Base-by-base conservation (phyloP, 2,329 filamentous ascomycete genomes). In the Cucurbitaria berberidis region DNA sequence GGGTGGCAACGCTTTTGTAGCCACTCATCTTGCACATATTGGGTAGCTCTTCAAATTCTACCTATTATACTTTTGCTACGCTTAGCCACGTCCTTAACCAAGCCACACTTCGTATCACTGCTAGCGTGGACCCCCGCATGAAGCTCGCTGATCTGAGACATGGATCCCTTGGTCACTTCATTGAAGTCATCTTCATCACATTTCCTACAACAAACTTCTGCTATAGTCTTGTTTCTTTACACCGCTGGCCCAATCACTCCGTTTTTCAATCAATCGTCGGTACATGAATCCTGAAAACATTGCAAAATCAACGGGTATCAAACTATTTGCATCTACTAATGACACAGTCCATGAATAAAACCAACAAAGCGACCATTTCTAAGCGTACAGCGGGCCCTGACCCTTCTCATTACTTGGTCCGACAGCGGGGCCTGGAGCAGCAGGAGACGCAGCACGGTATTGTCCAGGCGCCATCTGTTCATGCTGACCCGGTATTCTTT, bases 101-200 rank as follows among this genome's bases (percentile, higher is more conserved):
- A n/a, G 57, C 55, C 57, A 61, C 51, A 59, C 30, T 39, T 47
- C 53, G 52, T 51, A 45, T 41, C 45, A 18, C 29, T 57, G 51
- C 29, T 57, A 53, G 45, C 42, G 49, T 48, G 6, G n/a, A n/a
- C n/a, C 62, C 62, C 60, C 60, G 60, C 62, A 65, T 59, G 54
- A 58, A 54, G 55, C 55, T 53, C 56, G 55, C 55, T 53, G 41
- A 32, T 53, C 54, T 53, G 52, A 49, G 45, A 57, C 30, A 48
- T 46, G 50, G 53, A 53, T n/a, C n/a, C n/a, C n/a, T n/a, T n/a
- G n/a, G n/a, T n/a, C n/a, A n/a, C n/a, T n/a, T n/a, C n/a, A n/a
- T n/a, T n/a, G n/a, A n/a, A n/a, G n/a, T n/a, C n/a, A n/a, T n/a
- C n/a, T n/a, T n/a, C n/a, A n/a, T n/a, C n/a, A n/a, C n/a, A 43